Base-by-base conservation (phyloP, 2,329 filamentous ascomycete species). In the Beauveria brongniartii region DNA sequence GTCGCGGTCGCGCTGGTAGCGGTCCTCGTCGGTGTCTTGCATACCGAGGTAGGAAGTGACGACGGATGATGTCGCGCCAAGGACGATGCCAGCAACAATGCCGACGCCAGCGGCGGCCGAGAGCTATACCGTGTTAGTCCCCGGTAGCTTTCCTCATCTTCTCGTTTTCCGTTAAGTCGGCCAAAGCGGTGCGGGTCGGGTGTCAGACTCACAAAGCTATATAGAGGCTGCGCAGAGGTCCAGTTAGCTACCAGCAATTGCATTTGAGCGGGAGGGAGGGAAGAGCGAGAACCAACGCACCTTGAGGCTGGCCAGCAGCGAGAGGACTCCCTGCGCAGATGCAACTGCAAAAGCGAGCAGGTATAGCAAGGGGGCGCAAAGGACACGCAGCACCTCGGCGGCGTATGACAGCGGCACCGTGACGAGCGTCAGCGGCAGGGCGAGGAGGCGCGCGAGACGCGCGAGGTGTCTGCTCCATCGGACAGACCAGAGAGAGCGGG, bases 21-120 rank as follows among this genome's bases (percentile, higher is more conserved):
- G 7, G 26, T 55, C 53, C 20, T 62, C 63, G 7, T 67, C 63
- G 16, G 66, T 65, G 24, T 73, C 70, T 37, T 72, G 71, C 65
- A 82, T 73, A 59, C 76, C 75, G 61, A 86, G 75, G 2, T 79
- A 66, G 1, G 82, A 77, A 5, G 82, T 78, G 57, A 89, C 71
- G 61, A 82, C 68, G 61, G 75, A 77, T 62, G 85, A 87, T 20
- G 79, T 77, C 58, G 83, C 73, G 67, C 83, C 80, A 48, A 92
- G 72, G 20, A 82, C 65, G 55, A 85, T 71, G 56, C 89, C 90
- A 30, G 85, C 76, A 12, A 83, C 55, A 57, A 86, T 74, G n/a
- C 90, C 90, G 57, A 91, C 78, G 20, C 89, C 72, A 37, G 83
- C 80, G 8, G 89, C 90, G 26, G 85, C 80, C 54, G 85, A 85